A percentile compares a stretch with the other conserved stretches of the same genome.
These are phyloP conservation scores for Saccharomycopsis selenospora DNA, from an alignment of 805 yeast genomes.

Conservation along the genomic window DNA sequence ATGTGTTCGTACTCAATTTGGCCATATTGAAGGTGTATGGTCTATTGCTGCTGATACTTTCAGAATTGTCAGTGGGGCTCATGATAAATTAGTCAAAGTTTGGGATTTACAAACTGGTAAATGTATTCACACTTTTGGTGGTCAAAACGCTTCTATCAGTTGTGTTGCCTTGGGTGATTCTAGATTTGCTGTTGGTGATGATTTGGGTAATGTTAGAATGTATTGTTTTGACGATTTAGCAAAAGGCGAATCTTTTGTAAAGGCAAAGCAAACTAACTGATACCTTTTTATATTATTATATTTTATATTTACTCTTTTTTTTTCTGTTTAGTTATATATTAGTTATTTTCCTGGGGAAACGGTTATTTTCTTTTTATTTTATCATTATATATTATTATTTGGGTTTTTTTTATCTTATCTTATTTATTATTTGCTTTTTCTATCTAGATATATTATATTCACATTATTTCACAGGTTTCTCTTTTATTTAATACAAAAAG, in stretches of 20 bases:
- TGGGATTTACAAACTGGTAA: constrained; percentile 96
- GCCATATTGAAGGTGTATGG: constrained; percentile 98
- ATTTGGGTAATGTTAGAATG: constrained; percentile 79
- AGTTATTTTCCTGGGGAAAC: too few species aligned
- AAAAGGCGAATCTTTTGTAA: neutral
- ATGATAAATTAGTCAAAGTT: constrained; percentile 79
- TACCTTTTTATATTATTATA: neutral
- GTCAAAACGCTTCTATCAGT: constrained; percentile 49
- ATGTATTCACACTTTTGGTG: constrained; percentile 88
- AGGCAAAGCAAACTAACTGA: neutral
- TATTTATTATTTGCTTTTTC: too few species aligned
- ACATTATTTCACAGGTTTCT: too few species aligned
- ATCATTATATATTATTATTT: too few species aligned
- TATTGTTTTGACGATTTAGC: constrained; percentile 56
- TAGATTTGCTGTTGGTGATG: constrained; percentile 83
- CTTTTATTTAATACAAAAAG: too few species aligned
- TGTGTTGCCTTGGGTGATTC: constrained; percentile 39
- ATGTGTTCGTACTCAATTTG: constrained; percentile 91
- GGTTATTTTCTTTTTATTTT: too few species aligned
- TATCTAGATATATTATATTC: too few species aligned
- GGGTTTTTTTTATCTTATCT: too few species aligned
- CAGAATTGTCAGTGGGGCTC: constrained; percentile 90
- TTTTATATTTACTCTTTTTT: neutral
- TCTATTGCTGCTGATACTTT: constrained; percentile 93
- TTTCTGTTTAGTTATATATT: too few species aligned